Conservation (phyloP, 78 protist species). For the Dictyostelium capitatum region DNA sequence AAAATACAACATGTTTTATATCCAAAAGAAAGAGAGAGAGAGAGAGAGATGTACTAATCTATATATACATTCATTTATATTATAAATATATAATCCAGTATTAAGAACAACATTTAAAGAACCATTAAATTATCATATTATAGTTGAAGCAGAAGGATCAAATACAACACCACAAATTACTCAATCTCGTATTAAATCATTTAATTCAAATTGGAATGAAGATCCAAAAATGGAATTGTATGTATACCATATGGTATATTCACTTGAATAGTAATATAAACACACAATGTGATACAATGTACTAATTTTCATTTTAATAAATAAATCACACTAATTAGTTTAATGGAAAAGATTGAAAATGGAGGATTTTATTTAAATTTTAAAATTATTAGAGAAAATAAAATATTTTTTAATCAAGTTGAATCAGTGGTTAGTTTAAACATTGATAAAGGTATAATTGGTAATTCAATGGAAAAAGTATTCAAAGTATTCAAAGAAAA, state of each 20-base stretch:
- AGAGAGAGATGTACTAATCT: too few species aligned
- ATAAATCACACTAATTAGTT: background rate
- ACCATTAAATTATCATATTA: slow-evolving; percentile 31
- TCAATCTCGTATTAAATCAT: background rate
- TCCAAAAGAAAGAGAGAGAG: too few species aligned
- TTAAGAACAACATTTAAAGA: slow-evolving; percentile 14
- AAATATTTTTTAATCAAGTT: background rate
- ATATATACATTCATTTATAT: too few species aligned
- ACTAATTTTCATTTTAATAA: background rate
- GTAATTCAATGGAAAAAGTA: background rate
- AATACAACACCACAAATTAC: slow-evolving; percentile 42
- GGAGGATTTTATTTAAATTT: slow-evolving; percentile 22
- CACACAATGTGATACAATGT: too few species aligned
- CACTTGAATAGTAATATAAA: background rate
- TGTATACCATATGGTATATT: too few species aligned
- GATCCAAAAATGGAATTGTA: slow-evolving; percentile 38
- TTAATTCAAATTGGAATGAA: slow-evolving; percentile 18
- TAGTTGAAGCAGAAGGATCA: slow-evolving; percentile 10
- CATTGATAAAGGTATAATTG: background rate
- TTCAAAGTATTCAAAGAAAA: too few species aligned
- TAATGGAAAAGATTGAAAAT: slow-evolving; percentile 13
- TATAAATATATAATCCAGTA: background rate
- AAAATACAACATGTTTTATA: too few species aligned
- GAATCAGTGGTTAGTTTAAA: background rate
- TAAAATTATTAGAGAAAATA: slow-evolving; percentile 39